These are phyloP conservation scores for Fusarium pseudograminearum DNA, from an alignment of 2,329 filamentous ascomycete species.

Conservation along the genomic window DNA sequence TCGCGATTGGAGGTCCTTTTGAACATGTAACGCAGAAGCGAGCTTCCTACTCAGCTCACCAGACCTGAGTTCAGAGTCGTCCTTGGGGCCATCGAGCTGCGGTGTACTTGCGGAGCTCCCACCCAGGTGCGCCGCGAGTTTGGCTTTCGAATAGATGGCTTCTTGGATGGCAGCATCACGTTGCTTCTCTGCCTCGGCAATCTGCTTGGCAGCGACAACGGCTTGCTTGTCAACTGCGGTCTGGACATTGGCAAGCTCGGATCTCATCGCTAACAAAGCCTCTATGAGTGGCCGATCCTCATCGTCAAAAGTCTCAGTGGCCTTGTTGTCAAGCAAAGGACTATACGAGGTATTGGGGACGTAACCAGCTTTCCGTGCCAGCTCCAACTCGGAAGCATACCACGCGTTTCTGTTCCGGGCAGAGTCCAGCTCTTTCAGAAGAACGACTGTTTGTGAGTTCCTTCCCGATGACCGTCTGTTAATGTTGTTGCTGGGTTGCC, in stretches of 20 bases:
- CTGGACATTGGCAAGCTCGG: conserved; percentile 90
- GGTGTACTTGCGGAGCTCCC: conserved; percentile 73
- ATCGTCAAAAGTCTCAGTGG: conserved; percentile 84
- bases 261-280: conserved; percentile 89
- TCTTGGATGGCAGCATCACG: conserved; percentile 94
- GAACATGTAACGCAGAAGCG: conserved; percentile 81
- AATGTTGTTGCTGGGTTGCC: conserved; percentile 70
- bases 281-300: conserved; percentile 94
- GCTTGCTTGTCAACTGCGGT: conserved; percentile 90
- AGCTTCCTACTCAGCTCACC: conserved; percentile 85
- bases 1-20: conserved; percentile 83
- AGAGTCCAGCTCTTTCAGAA: conserved; percentile 88
- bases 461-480: conserved; percentile 69
- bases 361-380: conserved; percentile 92
- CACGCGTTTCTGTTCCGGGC: conserved; percentile 91
- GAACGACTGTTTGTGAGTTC: conserved; percentile 75
- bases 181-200: conserved; percentile 95
- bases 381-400: conserved; percentile 94
- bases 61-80: conserved; percentile 66
- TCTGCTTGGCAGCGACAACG: conserved; percentile 83
- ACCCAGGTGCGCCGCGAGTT: conserved; percentile 80
- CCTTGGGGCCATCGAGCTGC: conserved; percentile 69
- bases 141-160: conserved; percentile 94
- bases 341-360: conserved; percentile 76
- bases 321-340: conserved; percentile 80